Conservation (phyloP, 2,329 filamentous ascomycete species). For the Stagonosporopsis cucurbitacearum region DNA sequence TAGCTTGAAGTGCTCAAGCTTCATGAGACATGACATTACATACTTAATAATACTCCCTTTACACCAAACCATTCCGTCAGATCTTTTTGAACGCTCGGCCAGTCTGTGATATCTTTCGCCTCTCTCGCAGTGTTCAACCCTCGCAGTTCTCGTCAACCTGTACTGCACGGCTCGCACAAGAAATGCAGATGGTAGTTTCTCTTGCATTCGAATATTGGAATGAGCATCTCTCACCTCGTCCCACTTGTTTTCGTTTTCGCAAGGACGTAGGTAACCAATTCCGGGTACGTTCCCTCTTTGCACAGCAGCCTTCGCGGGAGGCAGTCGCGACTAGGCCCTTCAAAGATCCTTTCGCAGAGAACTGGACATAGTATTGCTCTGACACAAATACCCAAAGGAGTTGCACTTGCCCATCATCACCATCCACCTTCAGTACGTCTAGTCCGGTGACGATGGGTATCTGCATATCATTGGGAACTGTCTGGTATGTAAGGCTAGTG, state of each 20-base stretch:
- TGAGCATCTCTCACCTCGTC: neutral
- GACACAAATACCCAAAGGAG: neutral
- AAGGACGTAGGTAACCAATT: neutral
- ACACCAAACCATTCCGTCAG: neutral
- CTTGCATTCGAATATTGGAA: neutral
- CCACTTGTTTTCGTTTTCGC: neutral
- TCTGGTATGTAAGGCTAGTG: neutral
- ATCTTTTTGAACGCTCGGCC: neutral
- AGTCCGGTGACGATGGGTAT: neutral
- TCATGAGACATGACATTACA: conserved; percentile 39
- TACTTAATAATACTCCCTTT: conserved; percentile 16
- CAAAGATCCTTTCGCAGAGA: neutral
- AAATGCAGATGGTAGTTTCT: neutral
- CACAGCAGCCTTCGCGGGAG: neutral
- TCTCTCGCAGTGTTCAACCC: neutral
- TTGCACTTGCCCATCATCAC: neutral
- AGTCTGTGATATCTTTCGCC: neutral
- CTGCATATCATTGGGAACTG: neutral
- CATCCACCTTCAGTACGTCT: conserved; percentile 11
- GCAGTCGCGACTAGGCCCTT: neutral
- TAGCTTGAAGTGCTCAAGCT: conserved; percentile 47
- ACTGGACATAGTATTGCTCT: neutral
- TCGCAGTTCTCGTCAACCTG: neutral
- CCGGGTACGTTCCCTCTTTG: neutral
- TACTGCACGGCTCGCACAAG: neutral